Conservation (phyloP, 768 basidiomycete species). For the Symmetrospora coprosmae region DNA sequence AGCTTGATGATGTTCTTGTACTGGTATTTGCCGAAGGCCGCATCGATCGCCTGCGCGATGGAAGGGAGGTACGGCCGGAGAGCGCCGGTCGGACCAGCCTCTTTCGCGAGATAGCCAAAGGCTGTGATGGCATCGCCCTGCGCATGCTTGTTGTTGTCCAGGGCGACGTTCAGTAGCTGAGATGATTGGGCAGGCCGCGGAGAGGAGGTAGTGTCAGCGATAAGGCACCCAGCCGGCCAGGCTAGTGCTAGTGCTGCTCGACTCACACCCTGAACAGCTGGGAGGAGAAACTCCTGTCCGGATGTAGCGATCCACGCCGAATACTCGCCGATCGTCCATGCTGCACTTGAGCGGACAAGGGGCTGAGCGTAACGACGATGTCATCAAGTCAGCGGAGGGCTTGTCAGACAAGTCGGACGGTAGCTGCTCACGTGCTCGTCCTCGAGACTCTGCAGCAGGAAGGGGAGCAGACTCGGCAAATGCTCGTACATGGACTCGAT, state of each 20-base stretch:
- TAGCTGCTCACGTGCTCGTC: slow-evolving; percentile 64
- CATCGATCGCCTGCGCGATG: slow-evolving; percentile 81
- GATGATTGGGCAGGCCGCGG: background rate
- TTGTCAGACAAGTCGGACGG: too few species aligned
- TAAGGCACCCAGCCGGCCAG: background rate
- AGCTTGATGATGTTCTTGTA: slow-evolving; percentile 98
- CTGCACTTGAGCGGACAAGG: slow-evolving; percentile 94
- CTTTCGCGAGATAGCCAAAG: slow-evolving; percentile 95
- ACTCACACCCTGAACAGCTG: slow-evolving; percentile 94
- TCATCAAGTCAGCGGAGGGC: too few species aligned
- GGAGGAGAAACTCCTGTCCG: slow-evolving; percentile 81
- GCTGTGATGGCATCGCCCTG: slow-evolving; percentile 98
- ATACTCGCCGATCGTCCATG: slow-evolving; percentile 98
- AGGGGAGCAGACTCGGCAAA: slow-evolving; percentile 78
- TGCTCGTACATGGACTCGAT: slow-evolving; percentile 91
- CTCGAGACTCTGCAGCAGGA: slow-evolving; percentile 72
- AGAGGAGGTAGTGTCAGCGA: background rate
- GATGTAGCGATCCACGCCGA: slow-evolving; percentile 81
- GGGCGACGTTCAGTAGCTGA: slow-evolving; percentile 91
- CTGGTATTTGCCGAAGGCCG: slow-evolving; percentile 95
- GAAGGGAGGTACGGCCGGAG: slow-evolving; percentile 88
- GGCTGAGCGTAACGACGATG: too few species aligned
- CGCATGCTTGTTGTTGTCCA: slow-evolving; percentile 96
- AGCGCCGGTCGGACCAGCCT: slow-evolving; percentile 57
- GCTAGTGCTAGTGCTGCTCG: background rate